Conservation (phyloP, 2,329 filamentous ascomycete species). For the Exophiala aquamarina region DNA sequence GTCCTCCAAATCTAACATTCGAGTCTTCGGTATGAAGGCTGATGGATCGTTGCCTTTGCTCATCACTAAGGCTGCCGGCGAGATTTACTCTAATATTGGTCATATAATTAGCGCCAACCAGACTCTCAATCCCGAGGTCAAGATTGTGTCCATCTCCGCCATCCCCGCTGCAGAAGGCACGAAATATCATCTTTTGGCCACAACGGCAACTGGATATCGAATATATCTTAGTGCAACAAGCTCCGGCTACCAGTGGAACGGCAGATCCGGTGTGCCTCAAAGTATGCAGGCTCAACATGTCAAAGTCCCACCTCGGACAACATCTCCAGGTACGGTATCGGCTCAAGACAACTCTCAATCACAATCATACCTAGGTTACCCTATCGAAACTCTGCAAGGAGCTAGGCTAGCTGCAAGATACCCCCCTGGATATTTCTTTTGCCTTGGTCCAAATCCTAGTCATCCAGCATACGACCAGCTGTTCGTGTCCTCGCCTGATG, state of each 20-base stretch:
- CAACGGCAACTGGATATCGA: slow-evolving; percentile 85
- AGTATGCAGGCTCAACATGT: slow-evolving; percentile 99
- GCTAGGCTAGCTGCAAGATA: slow-evolving; percentile 55
- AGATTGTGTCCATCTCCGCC: slow-evolving; percentile 80
- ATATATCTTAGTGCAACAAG: slow-evolving; percentile 90
- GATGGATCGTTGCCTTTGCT: slow-evolving; percentile 53
- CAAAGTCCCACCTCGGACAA: slow-evolving; percentile 74
- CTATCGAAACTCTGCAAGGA: slow-evolving; percentile 45
- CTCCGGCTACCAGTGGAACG: slow-evolving; percentile 59
- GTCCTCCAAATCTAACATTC: slow-evolving; percentile 82
- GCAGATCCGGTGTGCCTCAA: slow-evolving; percentile 69
- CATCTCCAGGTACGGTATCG: slow-evolving; percentile 29
- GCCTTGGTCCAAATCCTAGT: slow-evolving; percentile 68
- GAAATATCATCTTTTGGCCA: slow-evolving; percentile 65
- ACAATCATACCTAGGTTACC: slow-evolving; percentile 49
- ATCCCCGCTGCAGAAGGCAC: slow-evolving; percentile 71
- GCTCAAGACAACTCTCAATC: slow-evolving; percentile 26
- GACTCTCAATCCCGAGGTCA: slow-evolving; percentile 67
- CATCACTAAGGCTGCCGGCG: slow-evolving; percentile 54
- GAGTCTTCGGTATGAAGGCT: slow-evolving; percentile 82
- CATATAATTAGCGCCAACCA: slow-evolving; percentile 77
- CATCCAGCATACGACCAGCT: slow-evolving; percentile 64
- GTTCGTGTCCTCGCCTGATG: slow-evolving; percentile 85
- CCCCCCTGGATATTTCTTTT: slow-evolving; percentile 87
- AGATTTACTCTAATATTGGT: slow-evolving; percentile 69